A percentile compares a stretch with the other conserved stretches of the same genome.
Conservation (phyloP, 768 basidiomycete genomes). For the Psilocybe azurescens region DNA sequence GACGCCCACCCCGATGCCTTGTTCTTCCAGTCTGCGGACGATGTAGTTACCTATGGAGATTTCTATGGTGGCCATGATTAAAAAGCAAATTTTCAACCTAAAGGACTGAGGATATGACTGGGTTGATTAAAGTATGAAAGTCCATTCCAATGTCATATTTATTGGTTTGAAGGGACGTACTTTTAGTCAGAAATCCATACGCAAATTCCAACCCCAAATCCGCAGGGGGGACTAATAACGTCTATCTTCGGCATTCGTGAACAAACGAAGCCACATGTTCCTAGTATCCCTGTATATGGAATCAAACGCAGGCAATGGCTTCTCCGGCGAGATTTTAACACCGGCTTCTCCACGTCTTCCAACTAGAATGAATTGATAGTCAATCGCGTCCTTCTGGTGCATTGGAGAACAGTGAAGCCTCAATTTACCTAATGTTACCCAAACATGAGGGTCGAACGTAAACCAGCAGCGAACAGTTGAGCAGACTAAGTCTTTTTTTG, state of each 20-base stretch:
- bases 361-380: background rate
- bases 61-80: slow-evolving; percentile 1
- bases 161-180: background rate
- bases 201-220: too few relatives aligned
- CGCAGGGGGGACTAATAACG: background rate
- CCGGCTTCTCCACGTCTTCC: background rate
- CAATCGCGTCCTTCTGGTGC: background rate
- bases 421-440: too few relatives aligned
- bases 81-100: background rate
- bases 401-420: background rate
- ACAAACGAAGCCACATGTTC: background rate
- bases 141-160: background rate
- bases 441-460: too few relatives aligned
- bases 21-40: slow-evolving; percentile 11
- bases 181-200: background rate
- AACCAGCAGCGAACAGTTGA: too few relatives aligned
- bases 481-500: too few relatives aligned
- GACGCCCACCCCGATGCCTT: slow-evolving; percentile 4
- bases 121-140: background rate
- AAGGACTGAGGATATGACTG: too few relatives aligned
- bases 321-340: background rate
- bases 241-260: background rate
- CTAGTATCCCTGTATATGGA: background rate
- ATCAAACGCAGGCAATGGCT: background rate
- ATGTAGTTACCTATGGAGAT: slow-evolving; percentile 15